phyloP scores from a whole-genome alignment of 1,284 basidiomycete genomes.

The Pseudozyma flocculosa region DNA sequence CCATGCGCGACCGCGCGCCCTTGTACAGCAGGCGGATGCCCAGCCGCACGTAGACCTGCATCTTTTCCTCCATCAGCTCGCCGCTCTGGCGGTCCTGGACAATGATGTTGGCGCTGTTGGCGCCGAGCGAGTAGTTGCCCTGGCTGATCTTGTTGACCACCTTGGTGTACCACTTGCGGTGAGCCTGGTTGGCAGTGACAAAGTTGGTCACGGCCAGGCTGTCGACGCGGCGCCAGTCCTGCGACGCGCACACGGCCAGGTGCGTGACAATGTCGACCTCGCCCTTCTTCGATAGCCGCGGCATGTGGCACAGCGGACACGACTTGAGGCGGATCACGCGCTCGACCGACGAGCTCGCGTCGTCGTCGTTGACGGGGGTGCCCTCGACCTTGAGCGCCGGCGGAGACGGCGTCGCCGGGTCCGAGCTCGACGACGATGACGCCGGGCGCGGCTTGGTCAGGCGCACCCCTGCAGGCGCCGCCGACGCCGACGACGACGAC shows the following conservation, averaged over 20 bases:
- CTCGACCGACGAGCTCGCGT: slow-evolving; percentile 60
- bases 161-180: slow-evolving; percentile 94
- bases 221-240: slow-evolving; percentile 87
- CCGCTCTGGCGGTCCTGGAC: slow-evolving; percentile 70
- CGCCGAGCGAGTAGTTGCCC: slow-evolving; percentile 85
- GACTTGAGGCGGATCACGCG: slow-evolving; percentile 90
- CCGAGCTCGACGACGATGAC: slow-evolving; percentile 12
- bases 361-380: slow-evolving; percentile 5
- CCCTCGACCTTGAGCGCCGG: slow-evolving; percentile 19
- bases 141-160: slow-evolving; percentile 71
- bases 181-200: slow-evolving; percentile 91
- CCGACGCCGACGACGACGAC: too few relatives aligned
- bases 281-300: slow-evolving; percentile 76
- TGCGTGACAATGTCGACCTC: slow-evolving; percentile 88
- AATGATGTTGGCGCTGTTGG: slow-evolving; percentile 86
- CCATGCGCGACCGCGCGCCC: slow-evolving; percentile 84
- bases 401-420: slow-evolving; percentile 15
- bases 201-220: slow-evolving; percentile 74
- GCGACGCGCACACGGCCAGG: slow-evolving; percentile 82
- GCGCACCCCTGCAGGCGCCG: too few relatives aligned
- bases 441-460: too few relatives aligned
- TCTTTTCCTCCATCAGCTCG: slow-evolving; percentile 93
- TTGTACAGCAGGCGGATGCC: slow-evolving; percentile 92
- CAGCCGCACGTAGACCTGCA: slow-evolving; percentile 88
- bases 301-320: slow-evolving; percentile 89